Evolutionary conservation across 208 protist genomes (phyloP).

Genomic region (Trypanosoma scelopori): DNA sequence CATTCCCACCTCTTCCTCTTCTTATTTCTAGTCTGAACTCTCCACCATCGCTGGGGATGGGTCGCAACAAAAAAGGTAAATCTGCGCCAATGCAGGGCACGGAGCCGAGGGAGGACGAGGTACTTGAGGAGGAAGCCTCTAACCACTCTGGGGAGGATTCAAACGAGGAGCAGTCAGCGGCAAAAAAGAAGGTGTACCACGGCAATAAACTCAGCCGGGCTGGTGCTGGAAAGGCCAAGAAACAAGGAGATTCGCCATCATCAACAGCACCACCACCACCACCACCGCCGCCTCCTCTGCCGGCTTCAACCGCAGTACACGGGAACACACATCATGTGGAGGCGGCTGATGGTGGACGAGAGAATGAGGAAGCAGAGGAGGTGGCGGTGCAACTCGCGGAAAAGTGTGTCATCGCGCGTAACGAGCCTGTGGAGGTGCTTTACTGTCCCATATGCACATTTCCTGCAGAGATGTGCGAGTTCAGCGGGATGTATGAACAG

Average conservation of each 20-base stretch:
- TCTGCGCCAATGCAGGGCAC: not conserved
- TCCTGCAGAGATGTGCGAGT: constrained; percentile 92
- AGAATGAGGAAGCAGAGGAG: constrained; percentile 4
- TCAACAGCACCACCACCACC: not conserved
- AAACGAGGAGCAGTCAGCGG: constrained; percentile 9
- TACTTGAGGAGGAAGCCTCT: not conserved
- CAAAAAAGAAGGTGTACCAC: constrained; percentile 73
- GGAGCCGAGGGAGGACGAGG: constrained; percentile 1
- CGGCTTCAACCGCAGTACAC: not conserved
- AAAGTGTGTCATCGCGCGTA: constrained; percentile 32
- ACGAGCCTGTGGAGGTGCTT: constrained; percentile 68
- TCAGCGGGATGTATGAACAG: constrained; percentile 89
- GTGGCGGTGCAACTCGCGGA: constrained; percentile 22
- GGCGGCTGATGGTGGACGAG: constrained; percentile 11
- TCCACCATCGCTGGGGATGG: constrained; percentile 31
- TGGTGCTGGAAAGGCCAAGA: constrained; percentile 31
- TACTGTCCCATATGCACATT: constrained; percentile 93
- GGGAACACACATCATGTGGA: not conserved
- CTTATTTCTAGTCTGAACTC: constrained; percentile 5
- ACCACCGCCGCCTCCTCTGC: not conserved
- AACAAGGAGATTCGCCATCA: constrained; percentile 16
- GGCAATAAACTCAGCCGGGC: constrained; percentile 42
- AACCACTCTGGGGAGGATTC: constrained; percentile 6
- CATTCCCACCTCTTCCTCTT: not conserved
- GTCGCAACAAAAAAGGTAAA: constrained; percentile 58